Base-by-base conservation (phyloP, 2,329 filamentous ascomycete species). In the Cladosporium sp. region DNA sequence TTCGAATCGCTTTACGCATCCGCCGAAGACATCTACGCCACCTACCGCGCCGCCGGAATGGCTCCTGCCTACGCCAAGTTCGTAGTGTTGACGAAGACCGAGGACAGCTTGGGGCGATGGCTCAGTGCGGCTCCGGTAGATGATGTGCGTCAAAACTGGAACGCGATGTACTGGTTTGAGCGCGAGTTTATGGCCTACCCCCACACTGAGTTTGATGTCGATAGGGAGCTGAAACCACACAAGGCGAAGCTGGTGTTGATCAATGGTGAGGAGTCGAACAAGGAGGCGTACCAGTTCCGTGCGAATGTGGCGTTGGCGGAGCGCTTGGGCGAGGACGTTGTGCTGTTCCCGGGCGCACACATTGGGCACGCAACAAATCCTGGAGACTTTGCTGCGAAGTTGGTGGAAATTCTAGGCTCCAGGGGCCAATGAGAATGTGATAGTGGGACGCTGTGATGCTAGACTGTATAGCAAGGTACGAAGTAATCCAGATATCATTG, bases 91-190 rank as follows among this genome's bases (percentile, higher is more conserved):
- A 65, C 63, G 34, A 65, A 67, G 43, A 36, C 66, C n/a, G 59
- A 60, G 21, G 28, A 36, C 49, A 48, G 58, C 16, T 51, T 57
- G 32, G 16, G 26, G 18, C 26, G 21, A n/a, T 32, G 25, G 26
- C 58, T 62, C 18, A 60, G 59, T 28, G 64, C 65, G 21, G 54
- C 64, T 10, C 51, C 49, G 8, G 30, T 1, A n/a, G 39, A 60
- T 23, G 39, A 60, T 8, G 18, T 49, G 23, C 26, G 26, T 3
- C 46, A 23, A 4, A 62, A 61, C 25, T 68, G 59, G 36, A 68
- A 68, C 43, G n/a, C 48, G 49, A 34, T 51, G 30, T 68, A 66
- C 36, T 68, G 66, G 66, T 64, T 68, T 16, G 66, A 68, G 58
- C 53, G 66, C 34, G 66, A 68, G 39, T 62, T 68, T 36, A 64